Conservation (phyloP, 1,139 yeast species). For the Meyerozyma elateridarum region DNA sequence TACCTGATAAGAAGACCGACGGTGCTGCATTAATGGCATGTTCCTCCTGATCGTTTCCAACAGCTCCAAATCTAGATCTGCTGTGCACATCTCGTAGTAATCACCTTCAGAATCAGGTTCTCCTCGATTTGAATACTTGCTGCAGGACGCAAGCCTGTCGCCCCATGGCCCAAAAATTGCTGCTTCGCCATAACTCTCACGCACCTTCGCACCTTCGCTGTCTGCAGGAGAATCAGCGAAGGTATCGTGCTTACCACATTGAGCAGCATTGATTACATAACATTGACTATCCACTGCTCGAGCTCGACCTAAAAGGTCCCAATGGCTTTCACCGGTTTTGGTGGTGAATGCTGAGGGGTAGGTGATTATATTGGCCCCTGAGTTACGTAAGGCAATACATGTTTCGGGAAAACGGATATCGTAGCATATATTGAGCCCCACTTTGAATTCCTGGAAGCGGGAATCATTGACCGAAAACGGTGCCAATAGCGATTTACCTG, state of each 20-base stretch:
- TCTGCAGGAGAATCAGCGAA: conserved; percentile 23
- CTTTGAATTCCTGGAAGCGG: conserved; percentile 35
- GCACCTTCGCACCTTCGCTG: conserved; percentile 21
- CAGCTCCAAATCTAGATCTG: conserved; percentile 59
- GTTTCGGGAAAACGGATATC: conserved; percentile 88
- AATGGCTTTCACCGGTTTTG: conserved; percentile 87
- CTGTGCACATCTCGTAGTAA: conserved; percentile 51
- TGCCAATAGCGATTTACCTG: conserved; percentile 51
- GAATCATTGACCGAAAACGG: conserved; percentile 41
- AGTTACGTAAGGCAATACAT: conserved; percentile 54
- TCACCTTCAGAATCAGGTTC: conserved; percentile 48
- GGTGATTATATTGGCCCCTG: conserved; percentile 75
- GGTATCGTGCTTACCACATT: conserved; percentile 69
- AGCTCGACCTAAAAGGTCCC: conserved; percentile 75
- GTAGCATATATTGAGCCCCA: conserved; percentile 79
- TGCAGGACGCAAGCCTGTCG: conserved; percentile 56
- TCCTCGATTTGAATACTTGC: conserved; percentile 24
- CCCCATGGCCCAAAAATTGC: conserved; percentile 94
- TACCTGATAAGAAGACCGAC: conserved; percentile 29
- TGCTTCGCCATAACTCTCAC: conserved; percentile 79
- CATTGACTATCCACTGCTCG: conserved; percentile 87
- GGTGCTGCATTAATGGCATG: conserved; percentile 73
- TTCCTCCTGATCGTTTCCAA: conserved; percentile 50
- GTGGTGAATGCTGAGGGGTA: conserved; percentile 92
- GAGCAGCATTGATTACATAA: conserved; percentile 89